Percentiles rank a stretch among this genome's conserved stretches.
Conservation (phyloP, 352 stramenopile species). For the Globisporangium emineosum region DNA sequence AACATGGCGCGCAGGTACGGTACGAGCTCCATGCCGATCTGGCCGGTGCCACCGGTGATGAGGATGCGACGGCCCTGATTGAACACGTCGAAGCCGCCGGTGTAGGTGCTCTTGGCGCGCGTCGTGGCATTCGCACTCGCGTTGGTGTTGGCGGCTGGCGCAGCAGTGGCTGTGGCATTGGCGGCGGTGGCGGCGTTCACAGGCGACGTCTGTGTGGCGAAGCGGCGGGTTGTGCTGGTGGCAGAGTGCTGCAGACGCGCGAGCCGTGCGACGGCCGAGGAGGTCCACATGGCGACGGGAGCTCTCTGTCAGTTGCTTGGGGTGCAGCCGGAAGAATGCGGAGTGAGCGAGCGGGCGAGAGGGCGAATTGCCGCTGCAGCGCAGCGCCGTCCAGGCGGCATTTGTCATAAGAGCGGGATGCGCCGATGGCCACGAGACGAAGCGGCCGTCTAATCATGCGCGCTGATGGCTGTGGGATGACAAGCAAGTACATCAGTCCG, state of each 20-base stretch:
- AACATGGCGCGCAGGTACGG: conserved; percentile 71
- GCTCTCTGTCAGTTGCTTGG: background rate
- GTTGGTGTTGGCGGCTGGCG: conserved; percentile 3
- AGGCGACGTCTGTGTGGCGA: conserved; percentile 14
- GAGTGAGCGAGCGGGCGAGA: conserved; percentile 7
- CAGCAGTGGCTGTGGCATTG: conserved; percentile 12
- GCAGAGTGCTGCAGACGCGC: conserved; percentile 9
- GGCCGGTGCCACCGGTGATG: conserved; percentile 74
- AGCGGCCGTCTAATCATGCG: conserved; percentile 7
- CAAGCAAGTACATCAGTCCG: background rate
- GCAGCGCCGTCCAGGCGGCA: background rate
- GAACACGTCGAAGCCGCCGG: conserved; percentile 49
- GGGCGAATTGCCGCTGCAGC: background rate
- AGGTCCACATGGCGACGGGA: conserved; percentile 13
- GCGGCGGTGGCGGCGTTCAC: conserved; percentile 12
- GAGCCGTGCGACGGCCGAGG: conserved; percentile 11
- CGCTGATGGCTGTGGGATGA: conserved; percentile 11
- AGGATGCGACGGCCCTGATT: conserved; percentile 61
- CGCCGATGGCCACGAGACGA: background rate
- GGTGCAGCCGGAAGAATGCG: background rate
- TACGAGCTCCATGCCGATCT: conserved; percentile 87
- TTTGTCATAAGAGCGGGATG: conserved; percentile 6
- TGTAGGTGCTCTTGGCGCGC: conserved; percentile 38
- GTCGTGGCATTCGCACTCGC: conserved; percentile 10
- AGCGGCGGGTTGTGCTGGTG: conserved; percentile 8